phyloP scores from a whole-genome alignment of 1,284 basidiomycete species.

The Melanopsichium pennsylvanicum region DNA sequence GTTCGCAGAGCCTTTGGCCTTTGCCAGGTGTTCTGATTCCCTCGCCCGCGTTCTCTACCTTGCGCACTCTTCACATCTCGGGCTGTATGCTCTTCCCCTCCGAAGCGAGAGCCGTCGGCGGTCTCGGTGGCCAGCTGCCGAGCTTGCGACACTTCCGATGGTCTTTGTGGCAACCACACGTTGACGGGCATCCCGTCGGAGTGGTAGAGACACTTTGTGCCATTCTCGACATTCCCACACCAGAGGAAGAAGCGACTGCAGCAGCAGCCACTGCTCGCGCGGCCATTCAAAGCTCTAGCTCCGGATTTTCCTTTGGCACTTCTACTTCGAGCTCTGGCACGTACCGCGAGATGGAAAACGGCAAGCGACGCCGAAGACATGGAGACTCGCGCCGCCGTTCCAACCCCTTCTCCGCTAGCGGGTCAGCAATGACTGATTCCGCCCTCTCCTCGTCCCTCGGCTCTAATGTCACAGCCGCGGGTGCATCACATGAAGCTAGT shows the following conservation, averaged over 20 bases:
- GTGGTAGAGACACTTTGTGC: constrained; percentile 44
- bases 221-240: constrained; percentile 44
- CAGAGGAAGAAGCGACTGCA: constrained; percentile 37
- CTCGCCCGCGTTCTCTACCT: constrained; percentile 34
- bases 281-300: constrained; percentile 19
- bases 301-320: constrained; percentile 32
- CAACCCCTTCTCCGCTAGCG: constrained; percentile 28
- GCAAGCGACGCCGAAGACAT: constrained; percentile 35
- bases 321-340: constrained; percentile 39
- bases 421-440: constrained; percentile 26
- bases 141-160: constrained; percentile 47
- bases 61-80: constrained; percentile 49
- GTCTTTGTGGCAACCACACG: constrained; percentile 50
- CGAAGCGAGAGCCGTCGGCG: constrained; percentile 45
- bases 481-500: constrained; percentile 32
- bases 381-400: constrained; percentile 34
- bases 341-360: constrained; percentile 30
- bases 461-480: constrained; percentile 13
- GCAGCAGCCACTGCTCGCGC: constrained; percentile 21
- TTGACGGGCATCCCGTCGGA: constrained; percentile 46
- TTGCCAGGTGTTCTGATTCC: constrained; percentile 42
- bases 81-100: constrained; percentile 54
- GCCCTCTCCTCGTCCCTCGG: constrained; percentile 28
- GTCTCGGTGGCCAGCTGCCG: constrained; percentile 42
- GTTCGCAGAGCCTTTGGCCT: constrained; percentile 37